phyloP scores from a whole-genome alignment of 257 asterid genomes.

The Gardenia jasminoides region DNA sequence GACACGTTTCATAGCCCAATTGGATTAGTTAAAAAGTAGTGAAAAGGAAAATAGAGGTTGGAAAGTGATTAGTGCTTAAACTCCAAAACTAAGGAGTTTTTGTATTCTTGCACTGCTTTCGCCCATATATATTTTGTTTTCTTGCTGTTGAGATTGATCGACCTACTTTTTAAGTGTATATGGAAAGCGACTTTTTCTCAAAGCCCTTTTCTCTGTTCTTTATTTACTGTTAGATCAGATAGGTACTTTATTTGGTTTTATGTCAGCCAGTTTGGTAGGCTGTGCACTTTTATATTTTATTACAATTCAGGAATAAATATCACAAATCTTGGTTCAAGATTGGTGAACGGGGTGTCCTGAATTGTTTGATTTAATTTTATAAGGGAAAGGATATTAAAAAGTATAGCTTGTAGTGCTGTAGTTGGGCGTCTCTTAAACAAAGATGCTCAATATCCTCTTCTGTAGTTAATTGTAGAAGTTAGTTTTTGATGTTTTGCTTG shows the following conservation, averaged over 20 bases:
- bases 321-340: conserved; percentile 1
- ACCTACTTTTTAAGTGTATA: conserved; percentile 9
- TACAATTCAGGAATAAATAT: background rate
- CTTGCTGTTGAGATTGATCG: conserved; percentile 36
- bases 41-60: background rate
- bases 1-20: conserved; percentile 11
- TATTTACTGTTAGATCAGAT: conserved; percentile 3
- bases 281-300: background rate
- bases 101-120: conserved; percentile 14
- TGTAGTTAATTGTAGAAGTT: background rate
- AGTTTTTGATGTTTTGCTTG: too few relatives aligned
- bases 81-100: background rate
- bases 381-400: background rate
- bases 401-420: background rate
- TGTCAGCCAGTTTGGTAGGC: conserved; percentile 11
- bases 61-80: conserved; percentile 18
- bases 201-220: conserved; percentile 1
- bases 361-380: too few relatives aligned
- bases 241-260: background rate
- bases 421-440: background rate
- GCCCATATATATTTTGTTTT: conserved; percentile 11
- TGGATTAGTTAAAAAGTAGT: conserved; percentile 13
- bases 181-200: conserved; percentile 18
- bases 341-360: conserved; percentile 1
- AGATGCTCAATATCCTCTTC: background rate